Conservation (phyloP, 1,284 basidiomycete species). For the Schizophyllum amplum region DNA sequence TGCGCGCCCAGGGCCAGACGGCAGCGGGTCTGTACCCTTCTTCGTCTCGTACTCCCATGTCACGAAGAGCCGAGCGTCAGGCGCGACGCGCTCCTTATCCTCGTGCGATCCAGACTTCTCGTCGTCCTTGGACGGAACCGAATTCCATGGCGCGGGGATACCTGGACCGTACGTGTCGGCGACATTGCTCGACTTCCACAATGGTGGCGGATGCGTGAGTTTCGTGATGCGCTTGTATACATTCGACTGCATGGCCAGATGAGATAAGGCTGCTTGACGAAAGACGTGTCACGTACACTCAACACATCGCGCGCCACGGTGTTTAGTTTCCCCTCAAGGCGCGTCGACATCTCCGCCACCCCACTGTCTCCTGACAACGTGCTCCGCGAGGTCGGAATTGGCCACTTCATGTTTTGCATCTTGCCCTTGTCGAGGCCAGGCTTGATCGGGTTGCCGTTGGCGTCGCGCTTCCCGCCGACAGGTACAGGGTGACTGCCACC, state of each 20-base stretch:
- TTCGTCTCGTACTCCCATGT: conserved; percentile 73
- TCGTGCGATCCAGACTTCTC: conserved; percentile 18
- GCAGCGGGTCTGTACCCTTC: conserved; percentile 46
- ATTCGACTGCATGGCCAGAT: conserved; percentile 28
- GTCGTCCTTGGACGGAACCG: conserved; percentile 28
- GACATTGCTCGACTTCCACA: conserved; percentile 18
- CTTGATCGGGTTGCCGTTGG: no score
- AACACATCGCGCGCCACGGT: conserved; percentile 41
- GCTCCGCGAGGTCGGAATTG: conserved; percentile 31
- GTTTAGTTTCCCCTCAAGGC: neutral
- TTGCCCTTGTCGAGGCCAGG: no score
- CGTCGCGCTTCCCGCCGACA: conserved; percentile 16
- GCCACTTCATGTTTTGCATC: conserved; percentile 36
- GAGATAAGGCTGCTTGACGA: no score
- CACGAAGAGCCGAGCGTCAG: conserved; percentile 61
- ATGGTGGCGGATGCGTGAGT: conserved; percentile 52
- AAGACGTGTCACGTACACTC: conserved; percentile 1
- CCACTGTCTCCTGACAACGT: neutral
- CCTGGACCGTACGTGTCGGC: conserved; percentile 44
- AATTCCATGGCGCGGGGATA: conserved; percentile 62
- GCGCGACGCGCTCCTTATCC: conserved; percentile 28
- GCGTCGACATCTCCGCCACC: neutral
- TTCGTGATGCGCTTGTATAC: conserved; percentile 56
- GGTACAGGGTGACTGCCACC: conserved; percentile 48
- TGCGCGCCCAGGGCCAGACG: no score